phyloP scores from a whole-genome alignment of 1,139 yeast genomes.

The Torulaspora globosa region DNA sequence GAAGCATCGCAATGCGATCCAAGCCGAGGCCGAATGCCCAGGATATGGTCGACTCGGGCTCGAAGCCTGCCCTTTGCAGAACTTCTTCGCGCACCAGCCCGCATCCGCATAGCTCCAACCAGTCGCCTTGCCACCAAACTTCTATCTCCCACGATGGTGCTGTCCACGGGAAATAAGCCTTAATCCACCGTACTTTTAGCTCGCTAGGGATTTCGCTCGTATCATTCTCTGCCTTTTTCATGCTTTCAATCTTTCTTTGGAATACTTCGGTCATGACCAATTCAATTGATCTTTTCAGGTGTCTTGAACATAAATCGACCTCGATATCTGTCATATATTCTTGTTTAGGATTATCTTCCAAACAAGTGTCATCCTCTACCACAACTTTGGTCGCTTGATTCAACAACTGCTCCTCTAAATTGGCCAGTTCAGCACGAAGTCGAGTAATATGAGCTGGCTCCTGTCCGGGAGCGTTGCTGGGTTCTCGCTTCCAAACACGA shows the following conservation, averaged over 20 bases:
- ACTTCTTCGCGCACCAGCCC: constrained; percentile 85
- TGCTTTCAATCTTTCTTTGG: constrained; percentile 61
- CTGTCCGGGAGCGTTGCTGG: constrained; percentile 7
- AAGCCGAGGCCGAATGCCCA: constrained; percentile 99
- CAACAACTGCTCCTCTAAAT: constrained; percentile 39
- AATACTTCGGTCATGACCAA: constrained; percentile 78
- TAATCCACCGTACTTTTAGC: constrained; percentile 88
- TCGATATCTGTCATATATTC: constrained; percentile 65
- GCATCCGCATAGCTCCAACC: constrained; percentile 97
- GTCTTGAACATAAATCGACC: constrained; percentile 64
- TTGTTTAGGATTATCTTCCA: constrained; percentile 70
- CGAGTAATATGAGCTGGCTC: constrained; percentile 27
- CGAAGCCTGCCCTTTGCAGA: constrained; percentile 63
- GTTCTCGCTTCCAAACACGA: constrained; percentile 61
- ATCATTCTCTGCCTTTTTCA: constrained; percentile 50
- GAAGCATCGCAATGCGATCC: constrained; percentile 91
- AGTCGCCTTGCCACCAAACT: constrained; percentile 98
- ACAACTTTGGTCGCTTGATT: constrained; percentile 50
- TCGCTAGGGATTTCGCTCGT: constrained; percentile 47
- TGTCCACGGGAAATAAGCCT: constrained; percentile 97
- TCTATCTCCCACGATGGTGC: constrained; percentile 98
- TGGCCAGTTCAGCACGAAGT: constrained; percentile 37
- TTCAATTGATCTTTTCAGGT: constrained; percentile 82
- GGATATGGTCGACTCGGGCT: constrained; percentile 57
- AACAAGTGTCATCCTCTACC: constrained; percentile 68